Base-by-base conservation (phyloP, 768 basidiomycete genomes). In the Rhodotorula diobovata region DNA sequence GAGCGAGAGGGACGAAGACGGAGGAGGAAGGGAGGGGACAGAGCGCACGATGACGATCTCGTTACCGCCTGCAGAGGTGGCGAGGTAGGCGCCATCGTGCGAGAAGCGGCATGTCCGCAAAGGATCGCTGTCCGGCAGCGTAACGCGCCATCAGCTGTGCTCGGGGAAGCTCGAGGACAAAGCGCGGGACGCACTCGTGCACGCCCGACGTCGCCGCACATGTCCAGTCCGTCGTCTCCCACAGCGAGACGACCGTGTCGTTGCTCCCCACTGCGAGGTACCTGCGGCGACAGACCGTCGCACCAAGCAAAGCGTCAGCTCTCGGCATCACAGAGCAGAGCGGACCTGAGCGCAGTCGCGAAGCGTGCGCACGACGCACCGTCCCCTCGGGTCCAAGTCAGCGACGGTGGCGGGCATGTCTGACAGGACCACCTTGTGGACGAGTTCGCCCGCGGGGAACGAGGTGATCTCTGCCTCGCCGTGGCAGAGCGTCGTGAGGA, bases 351-450 rank as follows among this genome's bases (percentile, higher is more conserved):
- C 0, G 45, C 16, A 35, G 51, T n/a, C n/a, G n/a, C n/a, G 10
- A 11, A 14, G n/a, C 30, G 25, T 8, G 32, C 9, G 55, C 9
- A 2, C 14, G 56, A 59, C 66, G 28, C 39, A 72, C 75, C 76
- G 56, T 10, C 77, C 77, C 39, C 73, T 48, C 15, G 77, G 73
- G 39, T 78, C 77, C n/a, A 78, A 39, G 41, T 78, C 77, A 2
- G 72, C 34, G 10, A 56, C 59, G 25, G 54, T 68, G 1, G 63
- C 63, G 14, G 75, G 35, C 30, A 54, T 67, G 5, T 70, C n/a
- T 28, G 20, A n/a, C 56, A 70, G 64, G 23, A 48, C 25, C n/a
- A 75, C 51, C 10, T 53, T 30, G 54, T 75, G 66, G 2, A 76
- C 41, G 2, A n/a, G 35, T 39, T 71, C 67, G 32, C 67, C 51